Base-by-base conservation (phyloP, 2,329 filamentous ascomycete species). In the Talaromyces sp. region DNA sequence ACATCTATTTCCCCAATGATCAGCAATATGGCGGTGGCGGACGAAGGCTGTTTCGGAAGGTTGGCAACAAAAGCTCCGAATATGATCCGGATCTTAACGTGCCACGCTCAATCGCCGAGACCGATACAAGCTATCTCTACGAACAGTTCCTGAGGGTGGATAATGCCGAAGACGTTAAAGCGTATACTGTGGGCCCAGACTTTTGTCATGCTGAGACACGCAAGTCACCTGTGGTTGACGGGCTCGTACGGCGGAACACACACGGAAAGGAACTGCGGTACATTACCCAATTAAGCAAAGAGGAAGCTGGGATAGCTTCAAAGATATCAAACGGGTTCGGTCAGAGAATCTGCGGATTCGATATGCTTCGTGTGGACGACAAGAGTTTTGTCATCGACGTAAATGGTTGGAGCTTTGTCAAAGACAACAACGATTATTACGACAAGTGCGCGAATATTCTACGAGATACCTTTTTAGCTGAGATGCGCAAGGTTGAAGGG, bases 351-450 rank as follows among this genome's bases (percentile, higher is more conserved):
- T 99, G 94, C 69, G 94, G 94, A 0, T 99, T 99, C 66, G 94
- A 99, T 70, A 81, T 99, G 55, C 80, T 99, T 51, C 87, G 95
- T 24, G 91, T 92, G 11, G 87, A 86, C 45, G 90, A 91, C 14
- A 90, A 90, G 71, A 97, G 93, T 70, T 99, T 91, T 74, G 94
- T 99, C 44, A 99, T 99, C 62, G 94, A 99, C 66, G 94, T 99
- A 64, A 99, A 99, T 71, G 94, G 94, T 11, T 99, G 95, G 95
- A 97, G 93, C 69, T 99, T 99, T 66, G 94, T 99, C 71, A 99
- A 99, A 72, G 95, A 99, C 71, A 99, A 99, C 65, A 93, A 97
- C 57, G 92, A 96, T 55, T 99, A 99, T 73, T 99, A 99, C 70
- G 90, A 97, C 66, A 90, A 91, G 66, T 94, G 88, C 63, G 86